A percentile compares a stretch with the other conserved stretches of the same genome.
These are phyloP conservation scores for Boletus reticuloceps DNA, from an alignment of 768 basidiomycete species.

Conservation along the genomic window DNA sequence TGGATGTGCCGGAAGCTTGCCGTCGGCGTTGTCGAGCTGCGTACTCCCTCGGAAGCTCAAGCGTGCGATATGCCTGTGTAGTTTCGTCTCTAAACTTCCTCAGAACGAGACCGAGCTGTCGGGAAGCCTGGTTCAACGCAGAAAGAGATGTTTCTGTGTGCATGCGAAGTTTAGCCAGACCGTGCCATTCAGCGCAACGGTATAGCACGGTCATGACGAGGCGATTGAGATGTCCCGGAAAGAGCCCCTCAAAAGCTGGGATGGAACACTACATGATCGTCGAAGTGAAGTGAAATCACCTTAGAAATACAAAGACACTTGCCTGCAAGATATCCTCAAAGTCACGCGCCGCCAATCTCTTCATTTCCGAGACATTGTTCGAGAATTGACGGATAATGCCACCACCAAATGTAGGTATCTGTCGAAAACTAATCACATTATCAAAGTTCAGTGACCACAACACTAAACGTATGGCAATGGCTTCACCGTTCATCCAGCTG, in stretches of 20 bases:
- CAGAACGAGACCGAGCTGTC: conserved; percentile 19
- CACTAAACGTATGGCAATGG: background rate
- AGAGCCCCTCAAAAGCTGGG: conserved; percentile 38
- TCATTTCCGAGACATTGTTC: too few species aligned
- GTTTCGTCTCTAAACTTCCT: conserved; percentile 20
- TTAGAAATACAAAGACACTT: too few species aligned
- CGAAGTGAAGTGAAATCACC: too few species aligned
- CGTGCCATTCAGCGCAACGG: conserved; percentile 34
- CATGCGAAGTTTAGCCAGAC: conserved; percentile 9
- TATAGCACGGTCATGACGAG: conserved; percentile 25
- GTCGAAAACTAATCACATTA: conserved; percentile 3
- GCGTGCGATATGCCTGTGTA: conserved; percentile 22
- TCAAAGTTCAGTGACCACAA: too few species aligned
- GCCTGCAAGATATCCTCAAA: too few species aligned
- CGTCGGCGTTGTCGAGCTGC: conserved; percentile 12
- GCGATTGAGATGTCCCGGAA: conserved; percentile 23
- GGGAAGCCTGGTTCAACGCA: conserved; percentile 16
- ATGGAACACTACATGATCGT: conserved; percentile 22
- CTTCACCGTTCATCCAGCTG: conserved; percentile 23
- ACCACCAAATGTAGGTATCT: background rate
- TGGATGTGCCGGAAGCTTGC: background rate
- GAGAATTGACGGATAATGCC: too few species aligned
- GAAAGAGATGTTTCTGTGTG: conserved; percentile 16
- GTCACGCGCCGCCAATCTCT: too few species aligned
- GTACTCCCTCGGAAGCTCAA: conserved; percentile 30